Evolutionary conservation across 345 rosid genomes (phyloP), one percentile per base, ranked within the genome.

Genomic region (Eutrema heterophyllum): DNA sequence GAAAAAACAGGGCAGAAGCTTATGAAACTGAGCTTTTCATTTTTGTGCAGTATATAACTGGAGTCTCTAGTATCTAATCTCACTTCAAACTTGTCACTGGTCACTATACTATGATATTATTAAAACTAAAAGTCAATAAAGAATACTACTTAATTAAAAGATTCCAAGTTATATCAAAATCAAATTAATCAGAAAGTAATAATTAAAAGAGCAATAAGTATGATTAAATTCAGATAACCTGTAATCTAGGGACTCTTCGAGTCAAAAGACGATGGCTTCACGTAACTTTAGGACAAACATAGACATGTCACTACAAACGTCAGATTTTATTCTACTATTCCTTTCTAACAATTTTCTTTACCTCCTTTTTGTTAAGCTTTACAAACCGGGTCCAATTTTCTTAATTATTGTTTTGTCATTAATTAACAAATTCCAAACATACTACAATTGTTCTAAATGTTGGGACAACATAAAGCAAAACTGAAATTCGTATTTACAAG

Each of bases 241-340:
- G 38, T 7, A 29, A 56, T 36, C 7, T 15, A 12, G 21, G 51
- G 68, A 62, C 62, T 63, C 39, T 56, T 32, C 46, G 29, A 35
- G 78, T 67, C 72, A 58, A 67, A 67, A 61, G 52, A 7, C 18
- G 65, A 58, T 53, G 29, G 72, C 67, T 50, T 74, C 78, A 74
- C 67, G 78, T 5, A 57, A 66, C 67, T 54, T 21, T 4, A 32
- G 35, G 5, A n/a, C 41, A 44, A 33, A 27, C 54, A 53, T 9
- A 55, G 27, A 39, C 33, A 43, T 60, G 79, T 75, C 79, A 75
- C 51, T 68, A 75, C 74, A 52, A 41, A 75, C 74, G 79, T 75
- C 79, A 75, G 63, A 16, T 21, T 49, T 30, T 32, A 5, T 50
- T 30, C 15, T 39, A 3, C 3, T 29, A 21, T 50, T 35, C 29